Evolutionary conservation across 352 stramenopile species (phyloP).

Genomic region (Blastocystis sp.): DNA sequence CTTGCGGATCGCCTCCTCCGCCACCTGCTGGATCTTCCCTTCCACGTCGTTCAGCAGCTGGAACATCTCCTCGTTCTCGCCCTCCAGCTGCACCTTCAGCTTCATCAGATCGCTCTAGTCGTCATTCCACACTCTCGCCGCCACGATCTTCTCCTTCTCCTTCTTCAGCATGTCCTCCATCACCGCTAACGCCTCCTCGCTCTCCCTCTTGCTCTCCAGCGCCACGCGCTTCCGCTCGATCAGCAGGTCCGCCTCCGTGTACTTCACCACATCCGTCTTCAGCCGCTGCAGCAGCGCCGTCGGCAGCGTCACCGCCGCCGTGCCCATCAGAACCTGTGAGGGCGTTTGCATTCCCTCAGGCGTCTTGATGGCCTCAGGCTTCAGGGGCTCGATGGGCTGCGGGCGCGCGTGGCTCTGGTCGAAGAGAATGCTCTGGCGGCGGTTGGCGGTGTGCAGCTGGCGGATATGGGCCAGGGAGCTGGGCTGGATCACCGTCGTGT

Average conservation of each 20-base stretch:
- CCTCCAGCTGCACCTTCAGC: slow-evolving; percentile 8
- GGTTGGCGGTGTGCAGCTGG: neutral
- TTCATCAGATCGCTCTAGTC: neutral
- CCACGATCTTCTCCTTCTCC: neutral
- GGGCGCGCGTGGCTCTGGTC: neutral
- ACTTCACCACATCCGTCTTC: neutral
- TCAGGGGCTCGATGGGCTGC: neutral
- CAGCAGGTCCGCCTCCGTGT: slow-evolving; percentile 17
- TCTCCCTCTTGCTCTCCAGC: neutral
- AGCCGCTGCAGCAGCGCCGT: neutral
- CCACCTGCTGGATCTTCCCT: neutral
- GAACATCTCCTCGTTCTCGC: slow-evolving; percentile 32
- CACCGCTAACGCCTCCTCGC: neutral
- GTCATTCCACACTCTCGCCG: neutral
- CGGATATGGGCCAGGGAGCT: neutral
- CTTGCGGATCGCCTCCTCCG: neutral
- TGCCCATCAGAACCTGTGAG: neutral
- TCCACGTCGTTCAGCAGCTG: slow-evolving; percentile 12
- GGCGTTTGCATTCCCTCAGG: neutral
- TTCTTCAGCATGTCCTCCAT: neutral
- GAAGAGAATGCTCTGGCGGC: neutral
- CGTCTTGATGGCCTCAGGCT: no score
- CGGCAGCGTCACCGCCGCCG: neutral
- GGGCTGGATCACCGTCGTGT: no score
- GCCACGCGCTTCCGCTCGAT: neutral